These are phyloP conservation scores for Scenedesmus sp. DNA, from an alignment of 163 green algal species.

Conservation along the genomic window DNA sequence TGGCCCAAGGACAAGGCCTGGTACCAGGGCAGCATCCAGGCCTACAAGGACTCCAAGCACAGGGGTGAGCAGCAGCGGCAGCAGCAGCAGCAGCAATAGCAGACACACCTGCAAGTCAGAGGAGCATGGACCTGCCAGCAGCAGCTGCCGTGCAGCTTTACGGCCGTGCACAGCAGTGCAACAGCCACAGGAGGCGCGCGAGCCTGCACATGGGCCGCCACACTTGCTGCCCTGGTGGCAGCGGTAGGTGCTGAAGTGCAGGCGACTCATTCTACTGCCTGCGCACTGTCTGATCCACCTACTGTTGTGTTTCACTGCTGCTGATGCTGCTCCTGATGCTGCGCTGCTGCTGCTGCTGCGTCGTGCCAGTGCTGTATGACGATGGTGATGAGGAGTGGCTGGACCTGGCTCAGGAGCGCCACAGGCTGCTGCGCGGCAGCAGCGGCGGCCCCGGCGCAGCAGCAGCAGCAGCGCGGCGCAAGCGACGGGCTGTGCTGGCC, in stretches of 20 bases:
- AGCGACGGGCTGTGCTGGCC: conserved; percentile 31
- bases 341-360: background rate
- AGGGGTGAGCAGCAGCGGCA: conserved; percentile 29
- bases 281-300: background rate
- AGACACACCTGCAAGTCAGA: no score
- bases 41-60: conserved; percentile 60
- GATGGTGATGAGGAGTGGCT: conserved; percentile 86
- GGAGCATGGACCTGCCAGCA: no score
- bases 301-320: background rate
- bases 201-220: no score
- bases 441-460: background rate
- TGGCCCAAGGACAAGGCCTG: conserved; percentile 66
- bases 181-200: no score
- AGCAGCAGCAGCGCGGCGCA: conserved; percentile 7
- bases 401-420: conserved; percentile 58
- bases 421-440: conserved; percentile 31
- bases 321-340: background rate
- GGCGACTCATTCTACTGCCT: background rate
- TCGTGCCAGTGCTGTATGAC: conserved; percentile 73
- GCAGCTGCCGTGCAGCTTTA: no score
- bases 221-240: no score
- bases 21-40: conserved; percentile 62
- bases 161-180: no score
- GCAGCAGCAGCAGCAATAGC: background rate
- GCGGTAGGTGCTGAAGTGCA: background rate